These are phyloP conservation scores for Cytospora piceae DNA, from an alignment of 2,329 filamentous ascomycete species.

Conservation along the genomic window DNA sequence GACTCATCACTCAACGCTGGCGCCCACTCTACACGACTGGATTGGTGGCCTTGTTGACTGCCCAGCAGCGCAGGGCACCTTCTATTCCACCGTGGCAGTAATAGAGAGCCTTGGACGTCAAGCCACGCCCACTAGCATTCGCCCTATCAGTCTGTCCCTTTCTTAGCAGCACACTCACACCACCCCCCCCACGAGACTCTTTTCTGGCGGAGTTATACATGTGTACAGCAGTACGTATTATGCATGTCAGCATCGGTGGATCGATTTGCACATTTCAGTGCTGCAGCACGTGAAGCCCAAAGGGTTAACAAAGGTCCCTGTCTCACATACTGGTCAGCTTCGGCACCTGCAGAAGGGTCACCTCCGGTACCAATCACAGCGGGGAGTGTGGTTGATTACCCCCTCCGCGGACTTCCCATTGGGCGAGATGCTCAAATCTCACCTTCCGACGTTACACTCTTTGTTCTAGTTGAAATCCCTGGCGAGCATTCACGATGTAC, in stretches of 20 bases:
- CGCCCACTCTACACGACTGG: not conserved
- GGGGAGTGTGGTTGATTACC: constrained; percentile 7
- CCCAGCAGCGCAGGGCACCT: not conserved
- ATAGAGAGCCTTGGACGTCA: not conserved
- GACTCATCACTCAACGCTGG: not conserved
- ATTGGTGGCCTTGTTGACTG: not conserved
- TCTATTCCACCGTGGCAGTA: not conserved
- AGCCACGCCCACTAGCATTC: not conserved
- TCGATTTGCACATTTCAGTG: constrained; percentile 6
- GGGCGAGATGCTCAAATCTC: constrained; percentile 7
- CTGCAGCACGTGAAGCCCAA: not conserved
- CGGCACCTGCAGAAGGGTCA: constrained; percentile 14
- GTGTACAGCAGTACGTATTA: too few species aligned
- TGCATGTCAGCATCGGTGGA: constrained; percentile 20
- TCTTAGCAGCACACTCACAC: not conserved
- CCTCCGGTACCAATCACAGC: constrained; percentile 10
- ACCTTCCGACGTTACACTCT: constrained; percentile 6
- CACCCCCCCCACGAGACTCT: not conserved
- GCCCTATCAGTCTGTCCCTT: too few species aligned
- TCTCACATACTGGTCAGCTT: constrained; percentile 12
- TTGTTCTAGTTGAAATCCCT: constrained; percentile 7
- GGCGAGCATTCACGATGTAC: constrained; percentile 2
- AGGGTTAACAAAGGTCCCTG: constrained; percentile 4
- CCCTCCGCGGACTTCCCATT: not conserved
- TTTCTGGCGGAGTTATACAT: not conserved